Evolutionary conservation across 768 basidiomycete species (phyloP), one percentile per base, ranked within the genome.

Genomic region (Symmetrospora coprosmae): DNA sequence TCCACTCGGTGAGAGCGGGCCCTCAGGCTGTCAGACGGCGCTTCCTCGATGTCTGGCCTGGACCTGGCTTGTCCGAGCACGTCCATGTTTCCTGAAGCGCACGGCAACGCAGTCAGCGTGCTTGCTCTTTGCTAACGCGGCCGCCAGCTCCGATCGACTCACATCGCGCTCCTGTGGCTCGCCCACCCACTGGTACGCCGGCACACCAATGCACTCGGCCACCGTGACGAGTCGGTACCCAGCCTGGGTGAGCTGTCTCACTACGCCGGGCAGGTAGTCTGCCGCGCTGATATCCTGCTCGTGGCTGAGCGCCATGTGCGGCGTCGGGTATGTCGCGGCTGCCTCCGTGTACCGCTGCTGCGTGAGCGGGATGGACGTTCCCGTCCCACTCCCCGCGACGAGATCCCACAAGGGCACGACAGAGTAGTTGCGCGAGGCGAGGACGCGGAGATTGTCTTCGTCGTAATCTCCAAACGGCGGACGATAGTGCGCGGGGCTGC

Each of bases 271-370:
- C n/a, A n/a, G 50, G 33, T 23, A 30, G 50, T 0, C 63, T 58
- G n/a, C n/a, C n/a, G n/a, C n/a, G n/a, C n/a, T 0, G 35, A n/a
- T 28, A 19, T 62, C 38, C 28, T 68, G 35, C 47, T 64, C 68
- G 53, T 69, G 67, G 53, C 66, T 65, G 49, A 69, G 66, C 4
- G 64, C 53, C 31, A 66, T 65, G 38, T 61, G 45, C 23, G 64
- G 34, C 34, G 31, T 43, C 2, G 62, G 62, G 40, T 43, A 65
- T n/a, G 27, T 34, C 11, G 35, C 39, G 1, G 46, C 47, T 27
- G 66, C 47, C 45, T 52, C 52, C 8, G 50, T 59, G 65, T 67
- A 69, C 7, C 27, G 45, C 5, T 46, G 11, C 27, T 67, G 50
- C 0, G 56, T 34, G 7, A 60, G 52, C 14, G 52, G 16, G 11